phyloP scores from a whole-genome alignment of 1,284 basidiomycete genomes.

The Tilletiopsis washingtonensis region DNA sequence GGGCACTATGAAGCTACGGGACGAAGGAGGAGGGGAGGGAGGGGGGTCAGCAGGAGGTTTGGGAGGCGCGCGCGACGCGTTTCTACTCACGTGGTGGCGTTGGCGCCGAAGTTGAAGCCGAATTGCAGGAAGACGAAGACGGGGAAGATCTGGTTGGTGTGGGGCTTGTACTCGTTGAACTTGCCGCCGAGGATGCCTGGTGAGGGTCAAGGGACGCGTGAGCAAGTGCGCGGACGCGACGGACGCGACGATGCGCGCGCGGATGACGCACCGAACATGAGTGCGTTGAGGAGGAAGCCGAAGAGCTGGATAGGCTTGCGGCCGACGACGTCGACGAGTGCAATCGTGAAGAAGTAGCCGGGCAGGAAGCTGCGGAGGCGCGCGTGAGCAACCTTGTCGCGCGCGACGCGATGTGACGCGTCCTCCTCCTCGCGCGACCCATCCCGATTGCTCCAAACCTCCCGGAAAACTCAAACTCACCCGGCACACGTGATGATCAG shows the following conservation, averaged over 20 bases:
- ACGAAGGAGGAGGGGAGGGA: too few relatives aligned
- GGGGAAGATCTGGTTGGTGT: slow-evolving; percentile 63
- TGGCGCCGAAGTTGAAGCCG: slow-evolving; percentile 57
- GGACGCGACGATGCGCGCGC: too few relatives aligned
- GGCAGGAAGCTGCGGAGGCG: slow-evolving; percentile 42
- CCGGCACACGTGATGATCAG: slow-evolving; percentile 24
- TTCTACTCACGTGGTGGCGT: slow-evolving; percentile 77
- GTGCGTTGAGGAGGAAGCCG: slow-evolving; percentile 43
- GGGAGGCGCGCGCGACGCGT: too few relatives aligned
- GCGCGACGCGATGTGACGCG: too few relatives aligned
- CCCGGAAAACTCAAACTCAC: too few relatives aligned
- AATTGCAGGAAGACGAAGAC: slow-evolving; percentile 62
- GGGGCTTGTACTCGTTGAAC: slow-evolving; percentile 29
- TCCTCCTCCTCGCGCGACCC: too few relatives aligned
- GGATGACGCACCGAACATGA: too few relatives aligned
- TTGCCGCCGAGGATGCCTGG: slow-evolving; percentile 43
- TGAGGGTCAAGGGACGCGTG: too few relatives aligned
- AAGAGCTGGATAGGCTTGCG: slow-evolving; percentile 47
- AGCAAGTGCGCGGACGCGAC: too few relatives aligned
- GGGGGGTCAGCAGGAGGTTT: too few relatives aligned
- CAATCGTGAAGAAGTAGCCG: slow-evolving; percentile 43
- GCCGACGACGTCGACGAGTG: slow-evolving; percentile 36
- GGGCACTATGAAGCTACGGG: slow-evolving; percentile 68
- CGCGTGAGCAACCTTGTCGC: too few relatives aligned
- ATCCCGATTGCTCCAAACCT: too few relatives aligned